Percentiles rank a stretch among this genome's conserved stretches.
Conservation (phyloP, 73 alveolate species). For the Paramecium caudatum region DNA sequence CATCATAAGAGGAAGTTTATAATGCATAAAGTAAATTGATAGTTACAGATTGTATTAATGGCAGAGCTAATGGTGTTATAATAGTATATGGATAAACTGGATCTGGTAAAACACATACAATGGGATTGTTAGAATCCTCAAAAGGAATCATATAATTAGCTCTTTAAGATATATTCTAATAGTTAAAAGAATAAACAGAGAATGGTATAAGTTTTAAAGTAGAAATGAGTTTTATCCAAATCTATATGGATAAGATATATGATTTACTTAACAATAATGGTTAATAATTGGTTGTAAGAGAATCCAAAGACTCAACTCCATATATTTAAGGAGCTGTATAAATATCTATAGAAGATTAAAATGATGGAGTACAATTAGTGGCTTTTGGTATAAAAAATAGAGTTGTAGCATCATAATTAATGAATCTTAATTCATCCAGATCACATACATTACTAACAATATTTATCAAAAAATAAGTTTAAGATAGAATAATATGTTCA, state of each 20-base stretch:
- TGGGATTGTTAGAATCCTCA: constrained; percentile 51
- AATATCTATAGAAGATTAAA: constrained; percentile 22
- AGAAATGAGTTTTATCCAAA: constrained; percentile 27
- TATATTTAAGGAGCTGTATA: constrained; percentile 43
- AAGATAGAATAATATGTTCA: constrained; percentile 26
- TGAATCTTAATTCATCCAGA: constrained; percentile 68
- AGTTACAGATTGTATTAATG: constrained; percentile 38
- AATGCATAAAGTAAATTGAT: not conserved
- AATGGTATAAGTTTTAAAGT: not conserved
- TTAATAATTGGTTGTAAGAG: constrained; percentile 22
- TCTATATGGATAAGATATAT: constrained; percentile 62
- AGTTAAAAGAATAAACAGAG: not conserved
- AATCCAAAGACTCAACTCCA: constrained; percentile 60
- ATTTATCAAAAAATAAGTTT: constrained; percentile 30
- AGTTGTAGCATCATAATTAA: constrained; percentile 57
- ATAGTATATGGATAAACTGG: constrained; percentile 59
- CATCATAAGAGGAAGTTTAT: constrained; percentile 56
- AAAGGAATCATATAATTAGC: constrained; percentile 45
- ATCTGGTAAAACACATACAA: constrained; percentile 60
- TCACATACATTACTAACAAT: constrained; percentile 73
- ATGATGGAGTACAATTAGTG: constrained; percentile 41
- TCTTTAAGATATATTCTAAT: not conserved
- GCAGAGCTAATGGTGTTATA: constrained; percentile 55
- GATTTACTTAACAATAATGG: constrained; percentile 51
- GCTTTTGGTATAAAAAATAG: constrained; percentile 57